Percentiles rank a stretch among this genome's conserved stretches.
These are phyloP conservation scores for Xylariaceae sp. DNA, from an alignment of 2,329 filamentous ascomycete genomes.

Conservation along the genomic window DNA sequence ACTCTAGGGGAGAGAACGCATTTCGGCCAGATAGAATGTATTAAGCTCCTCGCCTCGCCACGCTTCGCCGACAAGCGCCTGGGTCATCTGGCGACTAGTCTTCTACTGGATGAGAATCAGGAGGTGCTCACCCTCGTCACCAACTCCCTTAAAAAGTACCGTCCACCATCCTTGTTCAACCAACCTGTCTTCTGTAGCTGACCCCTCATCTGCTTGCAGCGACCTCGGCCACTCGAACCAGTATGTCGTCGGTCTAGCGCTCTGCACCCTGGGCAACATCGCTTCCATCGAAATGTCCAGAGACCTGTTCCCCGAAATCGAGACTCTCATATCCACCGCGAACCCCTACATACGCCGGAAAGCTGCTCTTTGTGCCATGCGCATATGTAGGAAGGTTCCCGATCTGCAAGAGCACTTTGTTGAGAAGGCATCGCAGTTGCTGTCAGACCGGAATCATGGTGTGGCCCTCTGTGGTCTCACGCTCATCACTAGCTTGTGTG, in stretches of 20 bases:
- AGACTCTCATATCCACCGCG: constrained; percentile 82
- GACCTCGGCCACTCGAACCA: constrained; percentile 97
- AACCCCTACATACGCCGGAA: constrained; percentile 99
- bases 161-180: constrained; percentile 1
- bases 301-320: constrained; percentile 94
- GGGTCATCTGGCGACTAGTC: constrained; percentile 92
- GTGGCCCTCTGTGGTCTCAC: constrained; percentile 91
- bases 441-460: constrained; percentile 93
- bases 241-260: constrained; percentile 93
- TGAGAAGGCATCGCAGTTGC: constrained; percentile 82
- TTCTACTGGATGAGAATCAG: constrained; percentile 95
- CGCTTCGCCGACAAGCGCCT: constrained; percentile 97
- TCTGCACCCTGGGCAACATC: constrained; percentile 96
- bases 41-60: constrained; percentile 93
- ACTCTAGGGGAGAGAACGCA: constrained; percentile 96
- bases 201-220: constrained; percentile 45
- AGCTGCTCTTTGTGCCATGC: constrained; percentile 97
- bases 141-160: constrained; percentile 94
- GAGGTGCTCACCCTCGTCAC: constrained; percentile 96
- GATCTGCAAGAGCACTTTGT: constrained; percentile 96
- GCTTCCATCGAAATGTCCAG: constrained; percentile 97
- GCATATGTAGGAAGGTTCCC: constrained; percentile 96
- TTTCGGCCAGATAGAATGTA: constrained; percentile 98
- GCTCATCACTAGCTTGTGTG: constrained; percentile 85
- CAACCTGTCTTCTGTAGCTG: constrained; percentile 25